Evolutionary conservation across 2,329 filamentous ascomycete species (phyloP), one percentile per base, ranked within the genome.

Genomic region (Chaetomium strumarium): DNA sequence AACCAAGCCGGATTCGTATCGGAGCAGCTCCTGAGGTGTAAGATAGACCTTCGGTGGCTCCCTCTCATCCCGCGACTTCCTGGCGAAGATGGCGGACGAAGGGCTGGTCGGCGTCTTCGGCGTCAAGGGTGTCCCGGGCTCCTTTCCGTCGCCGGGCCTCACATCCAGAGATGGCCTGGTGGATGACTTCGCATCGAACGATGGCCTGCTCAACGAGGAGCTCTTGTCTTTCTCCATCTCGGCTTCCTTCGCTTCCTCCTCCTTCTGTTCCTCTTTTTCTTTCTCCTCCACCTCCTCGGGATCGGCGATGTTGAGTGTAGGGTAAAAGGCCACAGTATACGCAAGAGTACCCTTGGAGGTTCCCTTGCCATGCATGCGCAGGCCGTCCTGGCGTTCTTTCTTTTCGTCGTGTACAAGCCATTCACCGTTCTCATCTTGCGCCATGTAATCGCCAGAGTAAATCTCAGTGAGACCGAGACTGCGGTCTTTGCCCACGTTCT

Each of bases 401-500:
- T 93, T 97, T 59, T 80, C 77, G 59, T 95, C 90, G 58, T 95
- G 77, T 34, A 88, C 80, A 40, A 86, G 70, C 64, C 88, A 97
- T 64, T 95, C 88, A 52, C 90, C 93, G 59, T 79, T 81, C 33
- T 91, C 86, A 45, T 81, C 84, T 66, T 96, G 84, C 5, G 73
- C 72, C 57, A 97, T 80, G 66, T 88, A 97, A 57, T 97, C 89
- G 16, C 84, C 76, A 9, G 86, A 84, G 48, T 80, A 76, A 24
- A 96, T 70, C 60, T 97, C 91, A 16, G 93, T 72, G 50, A 86
- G 77, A 48, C 93, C 93, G 33, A 99, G 78, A 39, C 87, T 87
- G 52, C 93, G 86, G 68, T 99, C 93, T 67, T 90, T 93, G 63
- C 89, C 89, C 64, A 97, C 78, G 61, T 84, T 91, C 70, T 99